Evolutionary conservation across 176 grass and related monocot genomes (phyloP).

Genomic region (Avena atlantica): DNA sequence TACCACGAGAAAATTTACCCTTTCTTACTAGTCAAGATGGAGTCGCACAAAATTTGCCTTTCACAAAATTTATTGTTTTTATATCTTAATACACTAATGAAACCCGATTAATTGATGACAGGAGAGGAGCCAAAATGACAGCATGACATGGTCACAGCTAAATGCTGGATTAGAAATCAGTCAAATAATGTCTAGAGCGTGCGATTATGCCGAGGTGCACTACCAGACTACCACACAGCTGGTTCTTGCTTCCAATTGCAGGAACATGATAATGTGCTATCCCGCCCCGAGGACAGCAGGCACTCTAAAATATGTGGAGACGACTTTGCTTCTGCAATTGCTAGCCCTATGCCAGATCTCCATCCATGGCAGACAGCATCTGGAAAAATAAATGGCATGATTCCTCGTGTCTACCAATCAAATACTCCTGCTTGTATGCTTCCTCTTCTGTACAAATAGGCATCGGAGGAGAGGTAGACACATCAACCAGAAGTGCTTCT

Average conservation of each 20-base stretch:
- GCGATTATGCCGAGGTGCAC: too few relatives aligned
- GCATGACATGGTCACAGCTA: too few relatives aligned
- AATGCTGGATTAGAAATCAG: too few relatives aligned
- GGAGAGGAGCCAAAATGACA: too few relatives aligned
- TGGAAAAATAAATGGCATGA: background rate
- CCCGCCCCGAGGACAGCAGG: background rate
- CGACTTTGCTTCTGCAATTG: background rate
- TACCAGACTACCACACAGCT: too few relatives aligned
- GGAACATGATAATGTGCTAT: background rate
- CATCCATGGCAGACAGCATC: conserved; percentile 21
- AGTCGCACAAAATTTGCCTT: too few relatives aligned
- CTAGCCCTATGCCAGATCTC: conserved; percentile 3
- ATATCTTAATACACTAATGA: too few relatives aligned
- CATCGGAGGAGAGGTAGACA: background rate
- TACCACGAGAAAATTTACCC: too few relatives aligned
- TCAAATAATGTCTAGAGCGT: too few relatives aligned
- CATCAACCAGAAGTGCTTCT: conserved; percentile 27
- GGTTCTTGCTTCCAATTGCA: conserved; percentile 20
- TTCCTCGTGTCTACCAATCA: conserved; percentile 16
- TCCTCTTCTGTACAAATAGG: conserved; percentile 29
- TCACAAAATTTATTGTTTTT: too few relatives aligned
- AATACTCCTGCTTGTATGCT: background rate
- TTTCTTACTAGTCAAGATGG: too few relatives aligned
- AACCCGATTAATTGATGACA: too few relatives aligned
- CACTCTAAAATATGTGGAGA: background rate